phyloP scores from a whole-genome alignment of 2,329 filamentous ascomycete species.

The Curvularia lunata region DNA sequence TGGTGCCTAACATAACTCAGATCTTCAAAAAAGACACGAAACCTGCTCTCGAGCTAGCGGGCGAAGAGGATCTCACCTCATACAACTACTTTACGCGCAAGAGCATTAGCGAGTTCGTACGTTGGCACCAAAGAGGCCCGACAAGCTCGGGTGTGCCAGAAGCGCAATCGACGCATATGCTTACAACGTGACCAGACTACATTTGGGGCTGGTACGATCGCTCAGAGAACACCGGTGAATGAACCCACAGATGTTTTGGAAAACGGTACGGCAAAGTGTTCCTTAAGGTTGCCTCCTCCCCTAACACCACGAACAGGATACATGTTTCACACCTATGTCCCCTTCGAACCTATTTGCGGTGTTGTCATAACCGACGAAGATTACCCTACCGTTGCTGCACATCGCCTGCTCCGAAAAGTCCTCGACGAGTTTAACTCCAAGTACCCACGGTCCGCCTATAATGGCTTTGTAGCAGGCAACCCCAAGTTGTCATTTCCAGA shows the following conservation, averaged over 20 bases:
- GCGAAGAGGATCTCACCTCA: conserved; percentile 73
- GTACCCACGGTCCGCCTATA: conserved; percentile 74
- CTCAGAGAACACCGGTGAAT: conserved; percentile 80
- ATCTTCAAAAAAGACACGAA: conserved; percentile 79
- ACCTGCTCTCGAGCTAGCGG: conserved; percentile 72
- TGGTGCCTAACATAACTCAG: conserved; percentile 53
- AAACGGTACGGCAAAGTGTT: conserved; percentile 57
- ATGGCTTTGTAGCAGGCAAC: conserved; percentile 51
- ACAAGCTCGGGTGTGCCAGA: not conserved
- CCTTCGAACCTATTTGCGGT: conserved; percentile 55
- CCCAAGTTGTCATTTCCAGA: conserved; percentile 68
- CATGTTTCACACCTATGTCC: conserved; percentile 60
- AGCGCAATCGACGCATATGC: conserved; percentile 1
- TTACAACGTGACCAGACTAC: conserved; percentile 65
- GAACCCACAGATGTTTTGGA: conserved; percentile 86
- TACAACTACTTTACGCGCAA: conserved; percentile 78
- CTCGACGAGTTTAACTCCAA: conserved; percentile 84
- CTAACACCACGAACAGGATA: conserved; percentile 58
- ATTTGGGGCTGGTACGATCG: conserved; percentile 84
- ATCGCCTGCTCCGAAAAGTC: conserved; percentile 84
- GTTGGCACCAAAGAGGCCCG: conserved; percentile 10
- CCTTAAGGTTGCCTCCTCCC: not conserved
- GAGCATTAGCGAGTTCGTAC: conserved; percentile 44
- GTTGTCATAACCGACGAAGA: conserved; percentile 57
- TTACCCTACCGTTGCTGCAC: conserved; percentile 74